Evolutionary conservation across 148 eudicot species (phyloP), one percentile per base, ranked within the genome.

Genomic region (Dianthus caryophyllus): DNA sequence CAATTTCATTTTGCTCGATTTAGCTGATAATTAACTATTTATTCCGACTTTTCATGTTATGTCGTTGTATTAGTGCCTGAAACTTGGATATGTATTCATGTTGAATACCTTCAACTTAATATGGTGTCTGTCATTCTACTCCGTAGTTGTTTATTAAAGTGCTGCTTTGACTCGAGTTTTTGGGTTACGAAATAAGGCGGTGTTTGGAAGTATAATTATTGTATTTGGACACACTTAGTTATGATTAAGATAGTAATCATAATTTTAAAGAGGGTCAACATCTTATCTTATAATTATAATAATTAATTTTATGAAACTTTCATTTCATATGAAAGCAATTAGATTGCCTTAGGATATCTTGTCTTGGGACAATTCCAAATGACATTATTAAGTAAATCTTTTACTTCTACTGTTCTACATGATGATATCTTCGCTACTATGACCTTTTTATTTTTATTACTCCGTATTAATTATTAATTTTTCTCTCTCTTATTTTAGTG

Each of bases 301-400:
- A 47, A 21, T 71, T 1, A 38, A 50, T 27, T 41, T 36, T 1
- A 36, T 61, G 21, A 67, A 61, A 29, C 46, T 41, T 62, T 67
- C 17, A 13, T 41, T 62, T 67, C 17, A 13, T 22, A 51, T 11
- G 68, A 69, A 64, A 75, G 69, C 43, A 33, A 74, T 61, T 4
- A 33, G 68, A 44, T 61, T 33, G 26, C 64, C 43, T 62, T 6
- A 9, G 18, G 60, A 55, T 57, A 56, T 48, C 65, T 24, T 64
- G 68, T 70, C 21, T 5, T 25, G 44, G 20, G 39, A 63, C 33
- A 69, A 54, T 70, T 41, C 44, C 53, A 47, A 71, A 75, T 56
- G 24, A 59, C 25, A 58, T 50, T 38, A 70, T 70, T 57, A 30
- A 70, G 41, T 65, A 30, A 70, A 75, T 75, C 78, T 75, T 75